Conservation (phyloP, 768 basidiomycete genomes). For the Tricholoma flavovirens region DNA sequence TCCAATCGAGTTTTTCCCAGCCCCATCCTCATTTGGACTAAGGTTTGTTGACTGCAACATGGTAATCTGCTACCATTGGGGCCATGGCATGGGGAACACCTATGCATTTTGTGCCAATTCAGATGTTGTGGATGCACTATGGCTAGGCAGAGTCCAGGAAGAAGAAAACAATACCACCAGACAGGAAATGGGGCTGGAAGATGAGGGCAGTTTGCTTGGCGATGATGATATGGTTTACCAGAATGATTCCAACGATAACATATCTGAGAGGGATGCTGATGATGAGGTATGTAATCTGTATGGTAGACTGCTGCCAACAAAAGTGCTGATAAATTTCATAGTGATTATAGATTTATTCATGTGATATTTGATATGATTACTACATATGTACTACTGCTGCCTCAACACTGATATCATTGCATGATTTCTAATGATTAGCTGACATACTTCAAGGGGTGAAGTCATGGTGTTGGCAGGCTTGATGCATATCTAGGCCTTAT, state of each 20-base stretch:
- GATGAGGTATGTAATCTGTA: not conserved
- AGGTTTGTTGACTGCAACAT: slow-evolving; percentile 18
- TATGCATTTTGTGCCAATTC: not conserved
- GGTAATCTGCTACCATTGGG: slow-evolving; percentile 1
- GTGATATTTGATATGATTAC: no score
- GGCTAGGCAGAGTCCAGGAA: not conserved
- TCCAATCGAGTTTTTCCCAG: not conserved
- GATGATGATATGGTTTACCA: no score
- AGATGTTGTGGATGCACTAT: not conserved
- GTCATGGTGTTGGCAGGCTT: no score
- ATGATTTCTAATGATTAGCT: no score
- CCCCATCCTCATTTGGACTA: no score
- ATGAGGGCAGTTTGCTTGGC: not conserved
- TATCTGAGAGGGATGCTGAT: not conserved
- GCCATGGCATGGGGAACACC: not conserved
- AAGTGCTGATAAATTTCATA: not conserved
- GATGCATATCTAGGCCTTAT: no score
- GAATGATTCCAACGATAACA: no score
- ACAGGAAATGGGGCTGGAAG: not conserved
- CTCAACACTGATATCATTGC: no score
- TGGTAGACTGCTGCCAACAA: not conserved
- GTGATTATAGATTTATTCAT: no score
- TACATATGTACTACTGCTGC: no score
- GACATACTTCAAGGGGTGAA: no score
- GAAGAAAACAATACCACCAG: not conserved